Percentiles rank a stretch among this genome's conserved stretches.
phyloP scores from a whole-genome alignment of 2,329 filamentous ascomycete genomes.

The Thelonectria rubi region DNA sequence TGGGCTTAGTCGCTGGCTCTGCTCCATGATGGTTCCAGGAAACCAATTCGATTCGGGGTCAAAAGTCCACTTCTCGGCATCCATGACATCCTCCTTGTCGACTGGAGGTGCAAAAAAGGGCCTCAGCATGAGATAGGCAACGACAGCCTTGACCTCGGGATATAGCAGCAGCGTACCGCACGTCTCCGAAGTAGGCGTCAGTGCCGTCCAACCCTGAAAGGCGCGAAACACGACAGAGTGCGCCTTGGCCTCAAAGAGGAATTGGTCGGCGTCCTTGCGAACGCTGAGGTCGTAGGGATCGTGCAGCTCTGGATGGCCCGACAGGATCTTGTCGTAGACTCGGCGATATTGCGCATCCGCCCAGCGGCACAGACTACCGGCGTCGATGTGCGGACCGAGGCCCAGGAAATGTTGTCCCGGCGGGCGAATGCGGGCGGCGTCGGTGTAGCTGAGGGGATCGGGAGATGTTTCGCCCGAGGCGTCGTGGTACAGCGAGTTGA shows the following conservation, averaged over 20 bases:
- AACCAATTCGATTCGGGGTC: slow-evolving; percentile 9
- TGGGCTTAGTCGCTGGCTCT: slow-evolving; percentile 24
- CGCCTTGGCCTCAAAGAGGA: slow-evolving; percentile 46
- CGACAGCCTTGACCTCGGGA: slow-evolving; percentile 34
- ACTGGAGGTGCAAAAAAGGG: slow-evolving; percentile 19
- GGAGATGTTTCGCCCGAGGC: slow-evolving; percentile 39
- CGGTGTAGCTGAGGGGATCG: slow-evolving; percentile 51
- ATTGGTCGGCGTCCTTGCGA: slow-evolving; percentile 48
- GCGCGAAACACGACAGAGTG: slow-evolving; percentile 51
- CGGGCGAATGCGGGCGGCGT: slow-evolving; percentile 50
- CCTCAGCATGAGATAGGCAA: slow-evolving; percentile 19
- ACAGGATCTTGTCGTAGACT: slow-evolving; percentile 49
- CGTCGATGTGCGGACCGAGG: slow-evolving; percentile 55
- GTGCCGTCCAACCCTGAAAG: slow-evolving; percentile 55
- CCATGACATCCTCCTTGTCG: slow-evolving; percentile 22
- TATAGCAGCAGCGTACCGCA: slow-evolving; percentile 53
- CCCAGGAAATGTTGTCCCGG: slow-evolving; percentile 50
- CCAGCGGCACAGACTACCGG: slow-evolving; percentile 54
- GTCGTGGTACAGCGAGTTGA: slow-evolving; percentile 53
- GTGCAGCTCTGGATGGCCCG: slow-evolving; percentile 47
- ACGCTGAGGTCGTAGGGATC: slow-evolving; percentile 49
- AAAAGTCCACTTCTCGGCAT: slow-evolving; percentile 45
- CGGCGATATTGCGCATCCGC: slow-evolving; percentile 50
- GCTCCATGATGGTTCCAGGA: slow-evolving; percentile 22
- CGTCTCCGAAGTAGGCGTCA: slow-evolving; percentile 44